Base-by-base conservation (phyloP, 164 flowering plant species). In the Protea cynaroides region DNA sequence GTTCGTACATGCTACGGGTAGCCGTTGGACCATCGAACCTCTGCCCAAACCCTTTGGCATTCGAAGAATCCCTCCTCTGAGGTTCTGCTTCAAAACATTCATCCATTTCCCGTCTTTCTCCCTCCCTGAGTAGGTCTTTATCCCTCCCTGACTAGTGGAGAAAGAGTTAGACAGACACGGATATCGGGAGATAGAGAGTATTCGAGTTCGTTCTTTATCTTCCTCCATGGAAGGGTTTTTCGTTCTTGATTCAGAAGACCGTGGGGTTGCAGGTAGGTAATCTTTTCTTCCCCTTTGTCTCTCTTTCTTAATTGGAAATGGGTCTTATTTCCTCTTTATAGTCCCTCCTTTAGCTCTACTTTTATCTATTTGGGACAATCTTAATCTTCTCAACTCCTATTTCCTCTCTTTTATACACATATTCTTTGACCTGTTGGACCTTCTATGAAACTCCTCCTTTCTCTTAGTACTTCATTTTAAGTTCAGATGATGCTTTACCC, bases 21-120 rank as follows among this genome's bases (percentile, higher is more conserved):
- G 70, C 70, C 70, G 70, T 67, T 59, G 19, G 12, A 2, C n/a
- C 13, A n/a, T n/a, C n/a, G 34, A 29, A 29, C 34, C 2, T 29
- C 5, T 3, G 34, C 5, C 0, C 34, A n/a, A n/a, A n/a, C 34
- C 34, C 5, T 29, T 29, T 29, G 2, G 34, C 34, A 3, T 29
- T 29, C 2, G 34, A 29, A 29, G 34, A 29, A 29, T 29, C 34
- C 34, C 34, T 29, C 34, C 34, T 29, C 5, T 29, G 34, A 29
- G n/a, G n/a, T n/a, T n/a, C n/a, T n/a, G n/a, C n/a, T 29, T 29
- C 34, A 29, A 29, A 29, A 29, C 34, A n/a, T 29, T 29, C 34
- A n/a, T n/a, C 56, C 12, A 54, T 61, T 56, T 40, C 25, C 15
- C 0, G 9, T 7, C 40, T 25, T 50, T 50, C 55, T 46, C 58